Conservation (phyloP, 140 eudicot genomes). For the Oenanthe javanica region DNA sequence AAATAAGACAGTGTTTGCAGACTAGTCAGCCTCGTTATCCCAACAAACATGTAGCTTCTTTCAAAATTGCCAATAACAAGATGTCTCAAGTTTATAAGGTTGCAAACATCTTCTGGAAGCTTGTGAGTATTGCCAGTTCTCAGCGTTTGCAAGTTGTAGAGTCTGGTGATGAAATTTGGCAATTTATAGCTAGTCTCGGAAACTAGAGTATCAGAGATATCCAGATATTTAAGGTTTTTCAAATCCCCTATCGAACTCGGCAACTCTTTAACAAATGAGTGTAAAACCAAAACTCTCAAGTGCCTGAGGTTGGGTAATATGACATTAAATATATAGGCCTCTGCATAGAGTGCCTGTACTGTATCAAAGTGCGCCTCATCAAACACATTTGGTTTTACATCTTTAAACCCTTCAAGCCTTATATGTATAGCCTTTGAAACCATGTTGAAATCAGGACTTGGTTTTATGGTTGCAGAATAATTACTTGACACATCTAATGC, state of each 20-base stretch:
- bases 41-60: neutral
- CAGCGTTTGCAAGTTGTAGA: neutral
- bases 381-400: neutral
- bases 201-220: neutral
- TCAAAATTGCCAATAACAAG: neutral
- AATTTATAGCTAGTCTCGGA: neutral
- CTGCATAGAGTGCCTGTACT: neutral
- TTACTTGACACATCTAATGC: slow-evolving; percentile 12
- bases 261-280: neutral
- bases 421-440: neutral
- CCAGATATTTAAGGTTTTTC: neutral
- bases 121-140: neutral
- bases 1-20: neutral
- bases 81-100: neutral
- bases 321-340: too few species aligned
- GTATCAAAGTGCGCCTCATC: too few species aligned
- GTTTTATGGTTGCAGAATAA: neutral
- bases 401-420: neutral
- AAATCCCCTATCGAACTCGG: neutral
- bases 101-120: neutral
- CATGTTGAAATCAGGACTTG: neutral
- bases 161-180: neutral
- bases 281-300: neutral
- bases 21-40: neutral
- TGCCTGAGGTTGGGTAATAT: neutral